Evolutionary conservation across 768 basidiomycete genomes (phyloP), one percentile per base, ranked within the genome.

Genomic region (Daedalea quercina): DNA sequence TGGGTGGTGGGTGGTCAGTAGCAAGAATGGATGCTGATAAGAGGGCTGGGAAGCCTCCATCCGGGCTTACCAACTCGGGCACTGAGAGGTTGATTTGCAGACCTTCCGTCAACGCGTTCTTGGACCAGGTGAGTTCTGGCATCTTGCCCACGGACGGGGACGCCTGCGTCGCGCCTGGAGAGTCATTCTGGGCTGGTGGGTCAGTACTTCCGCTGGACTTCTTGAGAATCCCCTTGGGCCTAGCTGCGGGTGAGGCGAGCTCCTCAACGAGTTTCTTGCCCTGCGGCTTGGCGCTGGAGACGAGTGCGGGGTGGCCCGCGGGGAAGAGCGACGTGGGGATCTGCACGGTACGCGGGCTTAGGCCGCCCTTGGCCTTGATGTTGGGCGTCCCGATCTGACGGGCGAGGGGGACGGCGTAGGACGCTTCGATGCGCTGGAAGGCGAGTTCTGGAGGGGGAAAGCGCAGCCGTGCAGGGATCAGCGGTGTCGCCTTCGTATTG

Each of bases 361-460:
- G 76, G 59, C 74, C 78, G n/a, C 89, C 89, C 65, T 91, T 92
- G 49, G 82, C 81, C 2, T 76, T 68, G 49, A 92, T 87, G 66
- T 91, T 92, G 4, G 89, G 89, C 0, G 78, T 85, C 22, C 76
- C 77, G 54, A 91, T 80, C 45, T 79, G 74, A 22, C 87, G 79
- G 1, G 88, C 87, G 42, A 90, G 76, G 0, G 71, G 57, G n/a
- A 88, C 62, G 3, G 73, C 61, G 8, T 78, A 75, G 55, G 85
- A 82, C 0, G 75, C 73, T 68, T 88, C 85, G 44, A 87, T 77
- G 9, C 79, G 80, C 59, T 85, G 84, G 3, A 89, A 64, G 0
- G 81, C 80, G 9, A 87, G 75, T 67, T 90, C 87, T 90, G 57
- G 17, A 41, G n/a, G 25, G 25, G 28, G 17, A 9, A 24, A 26